Base-by-base conservation (phyloP, 2,329 filamentous ascomycete species). In the Beauveria brongniartii region DNA sequence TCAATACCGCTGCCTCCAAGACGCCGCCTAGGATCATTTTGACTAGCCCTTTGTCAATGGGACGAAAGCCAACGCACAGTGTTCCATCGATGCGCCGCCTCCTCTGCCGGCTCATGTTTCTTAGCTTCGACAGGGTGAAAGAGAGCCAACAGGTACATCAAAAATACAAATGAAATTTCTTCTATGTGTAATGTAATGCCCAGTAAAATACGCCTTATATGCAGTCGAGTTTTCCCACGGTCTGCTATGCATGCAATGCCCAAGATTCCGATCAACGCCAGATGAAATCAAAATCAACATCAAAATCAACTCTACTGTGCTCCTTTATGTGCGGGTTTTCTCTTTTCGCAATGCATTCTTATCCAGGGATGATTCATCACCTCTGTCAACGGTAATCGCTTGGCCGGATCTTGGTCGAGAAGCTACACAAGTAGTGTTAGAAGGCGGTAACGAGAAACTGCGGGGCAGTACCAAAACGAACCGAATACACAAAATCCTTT, bases 311-410 rank as follows among this genome's bases (percentile, higher is more conserved):
- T 16, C 28, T 30, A 18, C 3, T 20, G 50, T 22, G 28, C 50
- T 47, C 43, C 43, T 43, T 14, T 50, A 14, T 55, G 41, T 60
- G 57, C 20, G 22, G 12, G 20, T 43, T n/a, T 50, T 55, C 43
- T 30, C 51, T 54, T 61, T 20, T 30, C 52, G 54, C 65, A 67
- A 48, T 67, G 22, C 46, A 65, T 65, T 10, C 64, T 14, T 52
- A 68, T 66, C 66, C 66, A 68, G 24, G 67, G 67, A 44, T 68
- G 67, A 4, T 61, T 55, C 14, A 59, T 62, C 3, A 65, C 63
- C 44, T 67, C 40, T 10, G 63, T 57, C 5, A 68, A 55, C 1
- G 64, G 55, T 16, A 68, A 26, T 53, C 67, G 62, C 30, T 67
- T 65, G 5, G 50, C 20, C 1, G 67, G 62, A 50, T 68, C 64